phyloP scores from a whole-genome alignment of 129 eudicot species.

The Solidago caesia region DNA sequence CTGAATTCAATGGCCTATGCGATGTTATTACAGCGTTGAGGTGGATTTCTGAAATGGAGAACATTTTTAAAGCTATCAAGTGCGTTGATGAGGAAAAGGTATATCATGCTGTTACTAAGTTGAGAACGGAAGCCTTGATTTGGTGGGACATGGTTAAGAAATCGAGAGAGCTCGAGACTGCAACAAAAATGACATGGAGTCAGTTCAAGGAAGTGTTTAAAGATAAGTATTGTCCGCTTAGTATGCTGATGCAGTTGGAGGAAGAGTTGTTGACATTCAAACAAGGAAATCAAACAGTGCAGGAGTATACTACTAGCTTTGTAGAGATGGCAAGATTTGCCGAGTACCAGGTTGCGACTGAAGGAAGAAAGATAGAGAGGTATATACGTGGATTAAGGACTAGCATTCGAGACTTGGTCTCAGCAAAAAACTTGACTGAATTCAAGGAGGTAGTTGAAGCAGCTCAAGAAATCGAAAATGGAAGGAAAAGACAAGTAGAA shows the following conservation, averaged over 20 bases:
- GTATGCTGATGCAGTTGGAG: not conserved
- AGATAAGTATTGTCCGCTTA: slow-evolving; percentile 1
- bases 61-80: not conserved
- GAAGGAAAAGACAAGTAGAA: not conserved
- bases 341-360: not conserved
- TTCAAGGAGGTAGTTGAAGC: not conserved
- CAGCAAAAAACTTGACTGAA: not conserved
- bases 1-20: not conserved
- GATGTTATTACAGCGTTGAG: slow-evolving; percentile 14
- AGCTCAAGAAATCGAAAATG: not conserved
- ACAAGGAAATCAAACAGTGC: not conserved
- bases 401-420: not conserved
- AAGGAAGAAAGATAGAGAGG: not conserved
- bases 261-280: not conserved
- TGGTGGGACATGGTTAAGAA: slow-evolving; percentile 4
- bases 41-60: slow-evolving; percentile 22
- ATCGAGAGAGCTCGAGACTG: not conserved
- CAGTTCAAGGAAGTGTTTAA: slow-evolving; percentile 15
- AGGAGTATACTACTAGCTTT: not conserved
- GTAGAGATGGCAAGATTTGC: not conserved
- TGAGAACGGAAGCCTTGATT: slow-evolving; percentile 10
- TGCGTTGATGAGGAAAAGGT: slow-evolving; percentile 16
- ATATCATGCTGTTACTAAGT: not conserved
- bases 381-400: not conserved
- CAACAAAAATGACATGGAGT: slow-evolving; percentile 23